A percentile compares a stretch with the other conserved stretches of the same genome.
Evolutionary conservation across 1,284 basidiomycete species (phyloP).

Genomic region (Grifola frondosa): DNA sequence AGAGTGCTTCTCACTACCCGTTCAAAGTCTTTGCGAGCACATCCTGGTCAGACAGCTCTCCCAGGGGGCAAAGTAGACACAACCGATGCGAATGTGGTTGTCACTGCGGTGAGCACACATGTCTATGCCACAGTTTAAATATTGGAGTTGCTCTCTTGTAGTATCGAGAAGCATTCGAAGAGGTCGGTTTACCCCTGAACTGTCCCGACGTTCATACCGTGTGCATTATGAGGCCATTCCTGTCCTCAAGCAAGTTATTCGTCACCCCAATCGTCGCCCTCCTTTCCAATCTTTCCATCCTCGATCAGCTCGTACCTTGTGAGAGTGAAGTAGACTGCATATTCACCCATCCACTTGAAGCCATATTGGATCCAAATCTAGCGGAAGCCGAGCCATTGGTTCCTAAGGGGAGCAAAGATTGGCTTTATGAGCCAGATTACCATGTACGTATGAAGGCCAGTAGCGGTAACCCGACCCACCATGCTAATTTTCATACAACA

Average conservation of each 20-base stretch:
- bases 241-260: conserved; percentile 61
- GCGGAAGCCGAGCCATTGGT: conserved; percentile 49
- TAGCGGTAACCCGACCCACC: no score
- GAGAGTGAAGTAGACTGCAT: conserved; percentile 75
- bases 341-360: conserved; percentile 77
- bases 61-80: conserved; percentile 83
- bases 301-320: conserved; percentile 53
- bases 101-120: conserved; percentile 68
- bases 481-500: no score
- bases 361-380: conserved; percentile 59
- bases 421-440: conserved; percentile 71
- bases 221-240: conserved; percentile 68
- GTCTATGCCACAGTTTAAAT: neutral
- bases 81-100: conserved; percentile 57
- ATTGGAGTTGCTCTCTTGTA: conserved; percentile 28
- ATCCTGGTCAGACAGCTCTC: conserved; percentile 79
- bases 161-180: conserved; percentile 82
- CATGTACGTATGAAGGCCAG: conserved; percentile 59
- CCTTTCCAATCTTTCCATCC: conserved; percentile 52
- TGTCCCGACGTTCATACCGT: conserved; percentile 61
- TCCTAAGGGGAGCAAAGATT: conserved; percentile 62
- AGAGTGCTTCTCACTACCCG: conserved; percentile 83
- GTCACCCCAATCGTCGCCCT: conserved; percentile 76
- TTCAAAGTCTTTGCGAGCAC: conserved; percentile 72
- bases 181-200: conserved; percentile 66